Base-by-base conservation (phyloP, 768 basidiomycete species). In the Lanmaoa pseudosensibilis region DNA sequence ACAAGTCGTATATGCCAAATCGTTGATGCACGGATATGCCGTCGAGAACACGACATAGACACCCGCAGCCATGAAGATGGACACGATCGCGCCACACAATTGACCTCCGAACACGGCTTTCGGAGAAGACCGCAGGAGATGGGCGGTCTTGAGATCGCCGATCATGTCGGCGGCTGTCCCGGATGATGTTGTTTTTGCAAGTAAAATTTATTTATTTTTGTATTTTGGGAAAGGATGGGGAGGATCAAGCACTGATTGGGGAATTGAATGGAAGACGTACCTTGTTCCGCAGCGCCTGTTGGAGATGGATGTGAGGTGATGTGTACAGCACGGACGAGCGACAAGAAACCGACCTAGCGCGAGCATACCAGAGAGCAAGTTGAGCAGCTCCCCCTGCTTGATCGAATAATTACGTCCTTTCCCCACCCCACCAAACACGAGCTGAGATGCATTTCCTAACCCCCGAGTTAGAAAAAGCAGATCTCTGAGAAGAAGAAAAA, bases 91-190 rank as follows among this genome's bases (percentile, higher is more conserved):
- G 50, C 85, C 85, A 57, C 73, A 76, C 4, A 85, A 71, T 69
- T 85, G 84, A 25, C 81, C 83, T 57, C 82, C 73, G 64, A 86
- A 86, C 71, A 86, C 82, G 68, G 83, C 82, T 53, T 71, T 77
- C 38, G 85, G 85, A 61, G 84, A 86, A 13, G 84, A 80, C 49
- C 85, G 75, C 25, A 86, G 77, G 55, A 87, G 81, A 67, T 85
- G 85, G 57, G 83, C 83, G n/a, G 86, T 83, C 73, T 87, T 86
- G 62, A 87, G 68, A 66, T 87, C 86, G 54, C 84, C 80, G 45
- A 80, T 82, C 86, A 87, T 86, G 65, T 87, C 86, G 32, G 78
- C 64, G 23, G 83, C 77, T 70, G 38, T 46, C n/a, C 18, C 34
- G 54, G 8, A 12, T 23, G 38, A n/a, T 46, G 11, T 25, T 18